Evolutionary conservation across 495 filamentous ascomycete species (phyloP).

Genomic region (Penicillium cataractarum): DNA sequence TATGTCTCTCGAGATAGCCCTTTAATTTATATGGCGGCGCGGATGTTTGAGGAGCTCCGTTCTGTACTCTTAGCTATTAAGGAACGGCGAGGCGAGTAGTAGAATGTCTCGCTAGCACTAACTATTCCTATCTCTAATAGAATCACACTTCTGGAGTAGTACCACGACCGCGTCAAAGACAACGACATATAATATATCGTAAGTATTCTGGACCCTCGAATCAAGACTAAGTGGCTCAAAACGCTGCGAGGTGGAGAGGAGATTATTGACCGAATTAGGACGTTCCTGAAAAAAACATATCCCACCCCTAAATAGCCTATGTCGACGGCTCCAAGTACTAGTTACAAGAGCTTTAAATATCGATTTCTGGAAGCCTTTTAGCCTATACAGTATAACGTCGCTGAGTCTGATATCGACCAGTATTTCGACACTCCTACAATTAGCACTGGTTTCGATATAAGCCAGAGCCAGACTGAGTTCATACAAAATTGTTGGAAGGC

Average conservation of each 20-base stretch:
- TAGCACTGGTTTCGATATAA: not conserved
- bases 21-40: not conserved
- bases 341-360: not conserved
- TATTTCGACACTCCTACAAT: not conserved
- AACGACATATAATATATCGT: not conserved
- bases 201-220: not conserved
- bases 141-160: not conserved
- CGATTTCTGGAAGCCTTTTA: not conserved
- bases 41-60: not conserved
- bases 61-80: not conserved
- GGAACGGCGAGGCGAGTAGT: not conserved
- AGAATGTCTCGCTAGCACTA: not conserved
- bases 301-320: not conserved
- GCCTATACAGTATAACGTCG: not conserved
- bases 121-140: not conserved
- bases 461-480: not conserved
- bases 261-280: not conserved
- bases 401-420: not conserved
- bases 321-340: not conserved
- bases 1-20: not conserved
- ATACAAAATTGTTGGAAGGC: not conserved
- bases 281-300: not conserved
- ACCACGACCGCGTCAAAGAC: not conserved
- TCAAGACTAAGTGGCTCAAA: not conserved
- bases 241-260: not conserved